A percentile compares a stretch with the other conserved stretches of the same genome.
These are phyloP conservation scores for Arabidopsis lyrata DNA, from an alignment of 441 rosid genomes.

Conservation along the genomic window DNA sequence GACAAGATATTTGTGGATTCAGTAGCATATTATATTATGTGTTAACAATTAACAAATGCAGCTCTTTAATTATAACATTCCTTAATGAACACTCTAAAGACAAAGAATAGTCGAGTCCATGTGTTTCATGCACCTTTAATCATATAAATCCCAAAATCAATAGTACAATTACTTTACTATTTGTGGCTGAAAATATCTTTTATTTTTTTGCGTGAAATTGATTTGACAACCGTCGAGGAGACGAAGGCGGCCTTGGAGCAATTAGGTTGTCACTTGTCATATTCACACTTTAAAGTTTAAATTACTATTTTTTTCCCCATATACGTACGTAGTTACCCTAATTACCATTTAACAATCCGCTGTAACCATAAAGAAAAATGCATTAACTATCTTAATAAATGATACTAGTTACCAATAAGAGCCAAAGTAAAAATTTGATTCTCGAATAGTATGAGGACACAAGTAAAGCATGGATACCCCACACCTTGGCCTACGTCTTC, in stretches of 20 bases:
- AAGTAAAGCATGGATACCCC: conserved; percentile 42
- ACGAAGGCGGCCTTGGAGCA: conserved; percentile 22
- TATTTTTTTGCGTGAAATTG: background rate
- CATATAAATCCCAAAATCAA: background rate
- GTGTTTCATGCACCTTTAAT: conserved; percentile 37
- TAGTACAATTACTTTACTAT: conserved; percentile 1
- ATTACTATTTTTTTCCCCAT: background rate
- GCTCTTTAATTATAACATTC: background rate
- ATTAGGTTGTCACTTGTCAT: conserved; percentile 2
- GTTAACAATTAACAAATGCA: background rate
- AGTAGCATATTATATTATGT: background rate
- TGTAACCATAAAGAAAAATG: background rate
- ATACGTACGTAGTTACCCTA: background rate
- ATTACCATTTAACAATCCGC: background rate
- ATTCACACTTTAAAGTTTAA: background rate
- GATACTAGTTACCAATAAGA: background rate
- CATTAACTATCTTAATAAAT: background rate
- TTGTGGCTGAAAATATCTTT: conserved; percentile 18
- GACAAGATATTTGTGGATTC: background rate
- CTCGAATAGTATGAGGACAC: conserved; percentile 26
- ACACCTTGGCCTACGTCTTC: conserved; percentile 31
- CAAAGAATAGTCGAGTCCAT: conserved; percentile 23
- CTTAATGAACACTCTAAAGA: conserved; percentile 12
- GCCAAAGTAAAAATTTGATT: conserved; percentile 3
- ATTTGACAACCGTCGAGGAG: conserved; percentile 3